These are phyloP conservation scores for Talaromyces sp. DNA, from an alignment of 2,329 filamentous ascomycete genomes.

Conservation along the genomic window DNA sequence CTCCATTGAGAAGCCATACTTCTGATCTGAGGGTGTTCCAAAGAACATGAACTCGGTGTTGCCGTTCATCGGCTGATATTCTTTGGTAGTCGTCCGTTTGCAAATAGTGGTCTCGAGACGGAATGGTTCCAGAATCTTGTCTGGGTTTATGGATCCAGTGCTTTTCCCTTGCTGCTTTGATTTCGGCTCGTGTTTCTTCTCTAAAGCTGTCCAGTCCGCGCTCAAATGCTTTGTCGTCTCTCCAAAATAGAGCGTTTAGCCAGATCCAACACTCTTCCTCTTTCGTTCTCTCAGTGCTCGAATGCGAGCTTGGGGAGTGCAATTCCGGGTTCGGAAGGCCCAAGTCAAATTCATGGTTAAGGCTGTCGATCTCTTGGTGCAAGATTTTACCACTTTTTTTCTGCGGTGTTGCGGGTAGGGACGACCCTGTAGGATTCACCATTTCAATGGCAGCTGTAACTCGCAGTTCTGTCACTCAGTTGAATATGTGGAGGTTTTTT, in stretches of 20 bases:
- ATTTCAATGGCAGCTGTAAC: background rate
- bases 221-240: background rate
- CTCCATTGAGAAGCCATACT: slow-evolving; percentile 22
- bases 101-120: slow-evolving; percentile 16
- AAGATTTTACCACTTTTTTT: slow-evolving; percentile 3
- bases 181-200: slow-evolving; percentile 2
- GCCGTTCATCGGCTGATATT: slow-evolving; percentile 17
- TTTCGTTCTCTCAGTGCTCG: slow-evolving; percentile 3
- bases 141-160: slow-evolving; percentile 21
- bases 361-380: slow-evolving; percentile 5
- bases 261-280: slow-evolving; percentile 6
- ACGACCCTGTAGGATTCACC: background rate
- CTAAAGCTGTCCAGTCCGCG: slow-evolving; percentile 4
- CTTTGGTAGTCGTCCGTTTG: slow-evolving; percentile 10
- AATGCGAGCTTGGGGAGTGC: slow-evolving; percentile 5
- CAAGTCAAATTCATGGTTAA: slow-evolving; percentile 9
- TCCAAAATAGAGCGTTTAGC: slow-evolving; percentile 9
- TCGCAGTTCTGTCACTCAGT: background rate
- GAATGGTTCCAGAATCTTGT: slow-evolving; percentile 22
- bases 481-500: background rate
- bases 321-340: slow-evolving; percentile 8
- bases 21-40: slow-evolving; percentile 26
- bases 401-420: slow-evolving; percentile 3
- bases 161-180: background rate
- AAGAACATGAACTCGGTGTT: slow-evolving; percentile 23